Conservation (phyloP, 257 asterid genomes). For the Anisodus acutangulus region DNA sequence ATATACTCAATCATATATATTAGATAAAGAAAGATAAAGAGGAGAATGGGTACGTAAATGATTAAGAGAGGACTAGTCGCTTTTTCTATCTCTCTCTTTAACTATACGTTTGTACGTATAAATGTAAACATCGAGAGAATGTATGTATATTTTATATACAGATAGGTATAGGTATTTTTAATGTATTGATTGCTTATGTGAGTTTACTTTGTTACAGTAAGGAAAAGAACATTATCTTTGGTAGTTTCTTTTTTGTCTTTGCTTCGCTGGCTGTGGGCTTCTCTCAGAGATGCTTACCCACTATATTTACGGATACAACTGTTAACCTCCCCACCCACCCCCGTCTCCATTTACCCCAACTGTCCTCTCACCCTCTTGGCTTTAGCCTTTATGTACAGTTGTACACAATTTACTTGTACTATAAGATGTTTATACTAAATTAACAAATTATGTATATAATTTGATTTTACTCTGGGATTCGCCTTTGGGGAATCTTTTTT, state of each 20-base stretch:
- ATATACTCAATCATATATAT: no score
- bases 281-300: conserved; percentile 69
- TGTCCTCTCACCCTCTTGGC: background rate
- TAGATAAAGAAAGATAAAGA: conserved; percentile 22
- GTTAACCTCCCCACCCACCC: background rate
- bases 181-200: conserved; percentile 45
- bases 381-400: background rate
- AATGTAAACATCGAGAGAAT: background rate
- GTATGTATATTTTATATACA: background rate
- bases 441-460: no score
- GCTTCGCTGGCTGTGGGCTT: conserved; percentile 72
- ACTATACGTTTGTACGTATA: conserved; percentile 29
- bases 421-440: background rate
- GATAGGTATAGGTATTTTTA: background rate
- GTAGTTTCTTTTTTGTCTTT: conserved; percentile 48
- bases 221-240: conserved; percentile 43
- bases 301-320: conserved; percentile 49
- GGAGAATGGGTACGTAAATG: conserved; percentile 57
- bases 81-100: background rate
- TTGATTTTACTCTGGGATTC: no score
- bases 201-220: conserved; percentile 21
- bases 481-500: no score
- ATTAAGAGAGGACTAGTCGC: conserved; percentile 45
- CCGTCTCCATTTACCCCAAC: background rate
- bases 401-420: background rate